phyloP scores from a whole-genome alignment of 306 rosid genomes.

The peach (Prunus persica) region Prunus_persica_NCBIv2 NC_034014.1:6966501-6967000 shows the following conservation, averaged over 20 bases:
- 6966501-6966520: not conserved
- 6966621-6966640: not conserved
- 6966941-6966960: not conserved
- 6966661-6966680: not conserved
- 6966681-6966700: not conserved
- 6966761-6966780: not conserved
- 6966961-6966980: not conserved
- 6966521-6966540: not conserved
- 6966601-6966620: not conserved
- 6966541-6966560: not conserved
- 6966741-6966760: not conserved
- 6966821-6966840: slow-evolving; percentile 1
- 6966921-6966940: not conserved
- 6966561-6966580: not conserved
- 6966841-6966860: not conserved
- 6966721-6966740: not conserved
- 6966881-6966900: no score
- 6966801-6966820: not conserved
- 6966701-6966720: not conserved
- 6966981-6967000: slow-evolving; percentile 2
- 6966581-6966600: not conserved
- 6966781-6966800: not conserved
- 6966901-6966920: not conserved
- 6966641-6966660: not conserved
- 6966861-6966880: not conserved